phyloP scores from a whole-genome alignment of 2,329 filamentous ascomycete genomes.

The Hypoxylon sp. region DNA sequence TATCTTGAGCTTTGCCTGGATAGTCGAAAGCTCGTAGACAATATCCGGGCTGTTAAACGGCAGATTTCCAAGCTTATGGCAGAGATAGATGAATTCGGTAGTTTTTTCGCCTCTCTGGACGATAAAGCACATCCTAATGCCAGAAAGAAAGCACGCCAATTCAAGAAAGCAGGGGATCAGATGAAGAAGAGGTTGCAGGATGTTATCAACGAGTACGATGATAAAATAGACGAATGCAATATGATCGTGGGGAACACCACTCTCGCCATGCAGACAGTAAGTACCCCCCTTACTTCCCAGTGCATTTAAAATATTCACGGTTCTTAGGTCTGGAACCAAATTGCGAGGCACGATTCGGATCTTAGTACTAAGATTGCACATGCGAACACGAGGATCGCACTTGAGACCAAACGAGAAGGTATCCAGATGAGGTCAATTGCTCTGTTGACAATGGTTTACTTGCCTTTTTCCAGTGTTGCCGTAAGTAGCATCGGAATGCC shows the following conservation, averaged over 20 bases:
- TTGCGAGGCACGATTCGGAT: constrained; percentile 48
- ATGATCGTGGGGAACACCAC: constrained; percentile 49
- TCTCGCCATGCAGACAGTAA: constrained; percentile 51
- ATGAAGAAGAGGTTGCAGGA: constrained; percentile 48
- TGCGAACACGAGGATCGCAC: constrained; percentile 47
- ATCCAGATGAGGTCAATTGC: constrained; percentile 53
- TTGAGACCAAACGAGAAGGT: constrained; percentile 48
- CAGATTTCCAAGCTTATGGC: constrained; percentile 28
- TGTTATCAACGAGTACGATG: constrained; percentile 50
- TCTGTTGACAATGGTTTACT: constrained; percentile 52
- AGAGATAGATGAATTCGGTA: constrained; percentile 36
- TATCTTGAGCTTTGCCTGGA: constrained; percentile 35
- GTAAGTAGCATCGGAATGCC: constrained; percentile 36
- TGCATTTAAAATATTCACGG: neutral
- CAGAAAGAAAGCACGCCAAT: constrained; percentile 8
- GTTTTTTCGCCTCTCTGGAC: constrained; percentile 17
- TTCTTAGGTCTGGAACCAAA: constrained; percentile 51
- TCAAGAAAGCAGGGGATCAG: constrained; percentile 29
- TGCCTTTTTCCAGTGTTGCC: constrained; percentile 51
- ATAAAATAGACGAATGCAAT: constrained; percentile 51
- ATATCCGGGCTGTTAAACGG: constrained; percentile 38
- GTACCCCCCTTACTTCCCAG: neutral
- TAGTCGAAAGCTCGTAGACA: constrained; percentile 34
- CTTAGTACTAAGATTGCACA: constrained; percentile 48
- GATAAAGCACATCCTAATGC: neutral